These are phyloP conservation scores for Cercophora newfieldiana DNA, from an alignment of 495 filamentous ascomycete species.

Conservation along the genomic window DNA sequence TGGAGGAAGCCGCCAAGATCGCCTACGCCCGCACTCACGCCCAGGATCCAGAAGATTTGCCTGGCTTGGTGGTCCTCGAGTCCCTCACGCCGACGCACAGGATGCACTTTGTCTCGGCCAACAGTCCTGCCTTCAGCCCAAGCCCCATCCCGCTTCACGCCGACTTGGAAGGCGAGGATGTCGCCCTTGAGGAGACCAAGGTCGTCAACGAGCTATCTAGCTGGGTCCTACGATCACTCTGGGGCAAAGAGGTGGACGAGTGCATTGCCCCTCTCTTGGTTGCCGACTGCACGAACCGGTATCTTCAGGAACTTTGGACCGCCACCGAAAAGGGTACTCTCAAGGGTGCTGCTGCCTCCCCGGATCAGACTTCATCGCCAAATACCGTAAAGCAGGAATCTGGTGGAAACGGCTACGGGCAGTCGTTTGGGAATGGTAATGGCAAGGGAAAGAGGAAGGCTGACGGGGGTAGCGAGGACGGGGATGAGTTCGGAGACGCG, in stretches of 20 bases:
- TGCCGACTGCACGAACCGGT: conserved; percentile 33
- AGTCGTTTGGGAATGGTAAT: neutral
- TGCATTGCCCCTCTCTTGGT: conserved; percentile 32
- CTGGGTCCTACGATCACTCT: conserved; percentile 31
- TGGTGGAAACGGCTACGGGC: conserved; percentile 7
- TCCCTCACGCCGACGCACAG: conserved; percentile 9
- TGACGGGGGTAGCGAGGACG: conserved; percentile 29
- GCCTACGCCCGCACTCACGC: neutral
- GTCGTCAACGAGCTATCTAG: conserved; percentile 32
- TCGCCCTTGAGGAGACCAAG: conserved; percentile 22
- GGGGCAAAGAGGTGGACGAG: conserved; percentile 34
- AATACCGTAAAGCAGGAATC: conserved; percentile 12
- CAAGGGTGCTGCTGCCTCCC: conserved; percentile 14
- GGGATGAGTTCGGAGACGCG: conserved; percentile 20
- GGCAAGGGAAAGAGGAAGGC: conserved; percentile 35
- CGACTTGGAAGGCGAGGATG: conserved; percentile 19
- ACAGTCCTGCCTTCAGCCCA: conserved; percentile 11
- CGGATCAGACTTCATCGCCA: conserved; percentile 23
- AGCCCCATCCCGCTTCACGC: conserved; percentile 8
- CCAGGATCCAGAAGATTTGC: conserved; percentile 6
- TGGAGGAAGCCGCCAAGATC: conserved; percentile 12
- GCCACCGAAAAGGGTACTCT: conserved; percentile 25
- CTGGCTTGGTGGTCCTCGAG: conserved; percentile 9
- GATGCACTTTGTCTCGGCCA: conserved; percentile 13
- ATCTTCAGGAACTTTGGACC: conserved; percentile 29